Evolutionary conservation across 768 basidiomycete species (phyloP).

Genomic region (Collybia sp.): DNA sequence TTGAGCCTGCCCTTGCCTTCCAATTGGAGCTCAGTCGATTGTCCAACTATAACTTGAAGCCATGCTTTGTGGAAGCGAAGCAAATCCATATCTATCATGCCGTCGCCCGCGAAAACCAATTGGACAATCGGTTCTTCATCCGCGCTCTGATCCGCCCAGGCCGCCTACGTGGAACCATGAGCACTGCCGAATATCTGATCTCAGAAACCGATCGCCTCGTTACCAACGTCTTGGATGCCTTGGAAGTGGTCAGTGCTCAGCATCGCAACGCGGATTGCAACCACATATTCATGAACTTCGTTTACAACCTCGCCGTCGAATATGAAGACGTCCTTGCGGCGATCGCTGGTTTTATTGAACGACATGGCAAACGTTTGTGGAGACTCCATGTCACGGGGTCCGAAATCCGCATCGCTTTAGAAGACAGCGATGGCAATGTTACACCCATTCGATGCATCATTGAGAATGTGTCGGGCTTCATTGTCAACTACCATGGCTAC

Average conservation of each 20-base stretch:
- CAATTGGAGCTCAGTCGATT: constrained; percentile 95
- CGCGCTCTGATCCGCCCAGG: constrained; percentile 96
- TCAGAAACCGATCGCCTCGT: constrained; percentile 98
- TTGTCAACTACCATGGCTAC: constrained; percentile 97
- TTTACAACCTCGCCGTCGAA: constrained; percentile 92
- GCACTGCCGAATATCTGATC: constrained; percentile 95
- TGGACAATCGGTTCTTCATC: constrained; percentile 98
- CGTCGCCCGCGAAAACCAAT: constrained; percentile 90
- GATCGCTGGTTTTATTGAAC: constrained; percentile 98
- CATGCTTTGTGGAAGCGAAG: constrained; percentile 95
- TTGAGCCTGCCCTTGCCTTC: constrained; percentile 96
- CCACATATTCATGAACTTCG: constrained; percentile 98
- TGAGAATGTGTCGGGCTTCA: constrained; percentile 98
- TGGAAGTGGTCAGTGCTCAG: constrained; percentile 89
- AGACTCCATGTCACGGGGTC: constrained; percentile 96
- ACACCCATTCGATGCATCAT: constrained; percentile 97
- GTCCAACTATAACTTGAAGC: constrained; percentile 93
- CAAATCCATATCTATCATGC: constrained; percentile 99
- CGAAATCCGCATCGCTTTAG: constrained; percentile 92
- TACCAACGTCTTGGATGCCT: constrained; percentile 87
- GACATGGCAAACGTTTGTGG: constrained; percentile 98
- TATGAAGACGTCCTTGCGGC: constrained; percentile 97
- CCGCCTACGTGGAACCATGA: constrained; percentile 87
- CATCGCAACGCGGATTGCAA: constrained; percentile 95
- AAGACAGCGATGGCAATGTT: constrained; percentile 92